These are phyloP conservation scores for Phytophthora podocarpi DNA, from an alignment of 352 stramenopile genomes.

Conservation along the genomic window DNA sequence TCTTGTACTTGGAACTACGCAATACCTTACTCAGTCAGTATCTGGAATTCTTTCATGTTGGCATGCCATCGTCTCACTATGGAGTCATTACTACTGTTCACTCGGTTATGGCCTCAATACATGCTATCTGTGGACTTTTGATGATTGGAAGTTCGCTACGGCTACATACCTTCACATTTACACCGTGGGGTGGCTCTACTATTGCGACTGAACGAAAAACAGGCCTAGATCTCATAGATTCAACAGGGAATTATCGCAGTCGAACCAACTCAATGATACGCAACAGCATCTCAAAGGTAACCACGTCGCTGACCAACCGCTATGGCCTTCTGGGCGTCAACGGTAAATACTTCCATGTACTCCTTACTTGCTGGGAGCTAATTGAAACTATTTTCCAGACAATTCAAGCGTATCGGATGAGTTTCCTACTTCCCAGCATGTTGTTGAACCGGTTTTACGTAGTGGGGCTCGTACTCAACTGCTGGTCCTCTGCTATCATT, in stretches of 20 bases:
- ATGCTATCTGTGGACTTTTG: background rate
- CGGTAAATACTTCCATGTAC: conserved; percentile 7
- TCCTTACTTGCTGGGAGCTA: conserved; percentile 2
- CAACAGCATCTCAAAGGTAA: background rate
- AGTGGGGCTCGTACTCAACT: conserved; percentile 13
- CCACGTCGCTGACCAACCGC: background rate
- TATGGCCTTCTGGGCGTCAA: conserved; percentile 18
- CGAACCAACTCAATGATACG: background rate
- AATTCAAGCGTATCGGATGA: conserved; percentile 23
- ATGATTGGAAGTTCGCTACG: conserved; percentile 4
- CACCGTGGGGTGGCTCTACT: background rate
- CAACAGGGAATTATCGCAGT: background rate
- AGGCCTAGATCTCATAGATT: background rate
- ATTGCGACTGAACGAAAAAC: background rate
- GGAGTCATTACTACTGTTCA: background rate
- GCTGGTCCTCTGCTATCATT: conserved; percentile 23
- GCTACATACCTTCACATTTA: background rate
- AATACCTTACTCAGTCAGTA: background rate
- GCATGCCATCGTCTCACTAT: conserved; percentile 1
- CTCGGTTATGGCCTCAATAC: background rate
- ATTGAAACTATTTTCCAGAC: conserved; percentile 16
- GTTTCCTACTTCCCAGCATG: conserved; percentile 8
- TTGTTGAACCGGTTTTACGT: conserved; percentile 25
- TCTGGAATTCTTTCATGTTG: background rate
- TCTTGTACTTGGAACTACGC: background rate